Evolutionary conservation across 306 rosid genomes (phyloP).

Genomic region (Benincasa hispida): DNA sequence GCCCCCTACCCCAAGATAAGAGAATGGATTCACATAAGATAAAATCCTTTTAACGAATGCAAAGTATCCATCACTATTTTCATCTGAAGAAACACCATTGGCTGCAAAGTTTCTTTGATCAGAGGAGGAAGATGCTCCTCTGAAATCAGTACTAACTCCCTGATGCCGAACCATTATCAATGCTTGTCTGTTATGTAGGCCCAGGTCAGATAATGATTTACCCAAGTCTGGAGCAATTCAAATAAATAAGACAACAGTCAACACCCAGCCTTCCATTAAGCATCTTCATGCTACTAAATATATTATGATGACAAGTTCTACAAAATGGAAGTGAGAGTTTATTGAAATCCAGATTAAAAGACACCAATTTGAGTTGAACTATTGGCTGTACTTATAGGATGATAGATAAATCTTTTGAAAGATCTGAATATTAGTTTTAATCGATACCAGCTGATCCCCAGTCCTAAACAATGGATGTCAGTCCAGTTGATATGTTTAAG

Average conservation of each 20-base stretch:
- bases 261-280: not conserved
- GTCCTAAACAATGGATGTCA: not conserved
- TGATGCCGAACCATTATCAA: slow-evolving; percentile 33
- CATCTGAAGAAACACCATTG: slow-evolving; percentile 16
- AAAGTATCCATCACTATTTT: slow-evolving; percentile 30
- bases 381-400: not conserved
- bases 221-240: slow-evolving; percentile 24
- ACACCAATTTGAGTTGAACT: not conserved
- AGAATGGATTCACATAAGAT: slow-evolving; percentile 42
- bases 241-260: not conserved
- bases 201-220: slow-evolving; percentile 36
- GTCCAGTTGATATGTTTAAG: not conserved
- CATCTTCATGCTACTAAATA: not conserved
- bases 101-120: slow-evolving; percentile 7
- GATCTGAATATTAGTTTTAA: not conserved
- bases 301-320: not conserved
- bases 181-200: slow-evolving; percentile 40
- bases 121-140: slow-evolving; percentile 8
- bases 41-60: slow-evolving; percentile 20
- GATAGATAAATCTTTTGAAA: not conserved
- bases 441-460: not conserved
- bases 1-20: slow-evolving; percentile 35
- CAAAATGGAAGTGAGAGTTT: not conserved
- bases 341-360: not conserved
- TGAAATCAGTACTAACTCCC: slow-evolving; percentile 7